phyloP scores from a whole-genome alignment of 2,329 filamentous ascomycete species.

The Beauveria bassiana region DNA sequence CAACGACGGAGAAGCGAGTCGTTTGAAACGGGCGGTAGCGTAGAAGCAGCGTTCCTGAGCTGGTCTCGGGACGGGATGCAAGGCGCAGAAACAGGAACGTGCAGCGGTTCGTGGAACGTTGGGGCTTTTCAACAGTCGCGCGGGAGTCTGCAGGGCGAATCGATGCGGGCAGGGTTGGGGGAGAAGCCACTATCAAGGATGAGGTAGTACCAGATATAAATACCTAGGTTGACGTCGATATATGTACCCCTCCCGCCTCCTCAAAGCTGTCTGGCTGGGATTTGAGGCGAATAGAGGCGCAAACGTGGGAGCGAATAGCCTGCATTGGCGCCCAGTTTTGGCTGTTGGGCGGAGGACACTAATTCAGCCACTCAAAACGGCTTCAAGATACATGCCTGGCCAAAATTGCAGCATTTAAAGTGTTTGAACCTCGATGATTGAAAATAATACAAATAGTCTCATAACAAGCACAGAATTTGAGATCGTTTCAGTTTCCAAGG shows the following conservation, averaged over 20 bases:
- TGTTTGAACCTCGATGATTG: no score
- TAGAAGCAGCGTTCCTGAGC: not conserved
- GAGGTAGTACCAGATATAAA: not conserved
- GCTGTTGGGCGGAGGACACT: not conserved
- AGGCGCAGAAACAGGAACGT: not conserved
- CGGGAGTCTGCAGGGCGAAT: not conserved
- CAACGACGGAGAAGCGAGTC: no score
- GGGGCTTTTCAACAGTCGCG: not conserved
- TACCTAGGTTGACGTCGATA: not conserved
- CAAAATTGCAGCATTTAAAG: no score
- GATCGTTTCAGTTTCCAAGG: no score
- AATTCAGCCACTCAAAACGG: not conserved
- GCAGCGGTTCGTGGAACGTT: slow-evolving; percentile 5
- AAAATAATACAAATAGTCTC: no score
- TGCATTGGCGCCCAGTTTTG: slow-evolving; percentile 7
- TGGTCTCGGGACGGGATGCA: not conserved
- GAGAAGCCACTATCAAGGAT: not conserved
- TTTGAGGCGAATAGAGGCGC: slow-evolving; percentile 1
- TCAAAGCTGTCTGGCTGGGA: not conserved
- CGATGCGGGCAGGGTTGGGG: not conserved
- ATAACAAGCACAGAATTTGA: no score
- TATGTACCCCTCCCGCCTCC: not conserved
- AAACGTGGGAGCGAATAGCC: not conserved
- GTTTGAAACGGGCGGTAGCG: not conserved
- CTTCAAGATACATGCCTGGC: not conserved